phyloP scores from a whole-genome alignment of 495 filamentous ascomycete species.

The Penicillium malachiteum region DNA sequence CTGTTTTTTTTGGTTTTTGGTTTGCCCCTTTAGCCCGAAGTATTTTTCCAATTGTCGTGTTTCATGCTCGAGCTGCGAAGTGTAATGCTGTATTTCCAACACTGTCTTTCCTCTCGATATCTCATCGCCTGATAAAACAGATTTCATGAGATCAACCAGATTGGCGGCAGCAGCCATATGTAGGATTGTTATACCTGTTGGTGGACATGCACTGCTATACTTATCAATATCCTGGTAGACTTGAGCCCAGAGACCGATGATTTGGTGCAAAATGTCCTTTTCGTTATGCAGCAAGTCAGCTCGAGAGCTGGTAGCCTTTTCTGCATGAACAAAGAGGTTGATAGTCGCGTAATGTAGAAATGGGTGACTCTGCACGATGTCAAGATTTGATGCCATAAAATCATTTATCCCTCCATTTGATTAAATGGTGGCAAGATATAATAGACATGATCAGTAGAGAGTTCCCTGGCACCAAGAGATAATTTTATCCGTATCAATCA shows the following conservation, averaged over 20 bases:
- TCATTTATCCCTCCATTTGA: not conserved
- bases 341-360: constrained; percentile 9
- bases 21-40: constrained; percentile 1
- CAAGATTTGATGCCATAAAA: not conserved
- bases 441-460: constrained; percentile 10
- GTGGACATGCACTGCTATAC: not conserved
- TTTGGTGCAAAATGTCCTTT: constrained; percentile 1
- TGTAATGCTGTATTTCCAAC: constrained; percentile 11
- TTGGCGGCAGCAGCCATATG: constrained; percentile 10
- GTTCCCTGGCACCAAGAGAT: constrained; percentile 3
- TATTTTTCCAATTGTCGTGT: not conserved
- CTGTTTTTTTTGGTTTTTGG: not conserved
- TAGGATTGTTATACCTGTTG: not conserved
- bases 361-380: not conserved
- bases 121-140: not conserved
- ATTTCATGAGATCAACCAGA: constrained; percentile 4
- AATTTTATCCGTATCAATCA: not conserved
- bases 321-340: constrained; percentile 14
- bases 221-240: not conserved
- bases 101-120: not conserved
- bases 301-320: constrained; percentile 8
- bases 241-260: constrained; percentile 4
- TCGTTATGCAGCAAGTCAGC: not conserved
- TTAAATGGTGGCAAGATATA: constrained; percentile 4
- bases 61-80: constrained; percentile 4